These are phyloP conservation scores for Debaryomyces sp. DNA, from an alignment of 1,139 yeast species.

Conservation along the genomic window DNA sequence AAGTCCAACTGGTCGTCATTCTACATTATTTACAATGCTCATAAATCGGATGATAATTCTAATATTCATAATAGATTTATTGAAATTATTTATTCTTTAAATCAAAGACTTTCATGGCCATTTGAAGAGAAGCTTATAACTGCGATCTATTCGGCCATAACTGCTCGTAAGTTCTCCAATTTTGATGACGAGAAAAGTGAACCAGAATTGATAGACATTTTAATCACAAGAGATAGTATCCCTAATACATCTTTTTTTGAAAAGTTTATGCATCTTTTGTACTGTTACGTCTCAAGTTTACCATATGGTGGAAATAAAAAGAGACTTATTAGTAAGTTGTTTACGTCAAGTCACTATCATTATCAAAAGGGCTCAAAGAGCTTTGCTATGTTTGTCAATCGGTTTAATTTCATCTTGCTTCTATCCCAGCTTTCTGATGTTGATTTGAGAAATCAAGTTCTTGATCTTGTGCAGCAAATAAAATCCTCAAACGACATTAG, in stretches of 20 bases:
- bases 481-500: conserved; percentile 26
- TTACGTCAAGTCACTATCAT: conserved; percentile 40
- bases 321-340: conserved; percentile 38
- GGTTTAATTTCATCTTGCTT: conserved; percentile 40
- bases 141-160: conserved; percentile 32
- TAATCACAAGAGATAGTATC: conserved; percentile 34
- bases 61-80: conserved; percentile 29
- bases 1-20: conserved; percentile 29
- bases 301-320: conserved; percentile 30
- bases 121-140: conserved; percentile 38
- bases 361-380: conserved; percentile 29
- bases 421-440: conserved; percentile 38
- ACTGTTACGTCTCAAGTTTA: conserved; percentile 35
- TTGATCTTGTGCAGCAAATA: conserved; percentile 29
- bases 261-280: conserved; percentile 38
- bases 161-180: conserved; percentile 39
- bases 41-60: conserved; percentile 17
- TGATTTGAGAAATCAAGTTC: conserved; percentile 34
- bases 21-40: conserved; percentile 22
- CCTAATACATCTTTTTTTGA: conserved; percentile 41
- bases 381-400: conserved; percentile 37
- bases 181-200: conserved; percentile 36
- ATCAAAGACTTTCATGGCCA: conserved; percentile 36
- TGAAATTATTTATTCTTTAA: conserved; percentile 31
- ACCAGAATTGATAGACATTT: conserved; percentile 28